These are phyloP conservation scores for Wakefieldia striispora DNA, from an alignment of 768 basidiomycete genomes.

Conservation along the genomic window DNA sequence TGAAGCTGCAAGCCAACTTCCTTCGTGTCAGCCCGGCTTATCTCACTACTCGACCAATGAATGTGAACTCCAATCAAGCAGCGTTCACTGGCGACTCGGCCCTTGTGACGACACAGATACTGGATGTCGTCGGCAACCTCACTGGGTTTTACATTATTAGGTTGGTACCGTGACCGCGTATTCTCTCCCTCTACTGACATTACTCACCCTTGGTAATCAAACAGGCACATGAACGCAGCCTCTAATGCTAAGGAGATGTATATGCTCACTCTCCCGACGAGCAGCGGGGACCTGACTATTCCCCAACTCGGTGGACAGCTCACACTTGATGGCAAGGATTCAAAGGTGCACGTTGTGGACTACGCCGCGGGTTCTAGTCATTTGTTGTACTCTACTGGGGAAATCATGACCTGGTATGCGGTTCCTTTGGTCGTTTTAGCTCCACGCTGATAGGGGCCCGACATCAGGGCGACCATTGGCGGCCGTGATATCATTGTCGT, in stretches of 20 bases:
- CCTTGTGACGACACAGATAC: slow-evolving; percentile 47
- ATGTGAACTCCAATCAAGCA: slow-evolving; percentile 39
- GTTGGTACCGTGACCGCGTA: not conserved
- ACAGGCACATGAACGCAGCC: slow-evolving; percentile 13
- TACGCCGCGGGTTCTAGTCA: slow-evolving; percentile 44
- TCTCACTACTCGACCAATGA: slow-evolving; percentile 45
- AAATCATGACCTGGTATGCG: slow-evolving; percentile 47
- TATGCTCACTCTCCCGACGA: slow-evolving; percentile 43
- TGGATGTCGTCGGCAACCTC: slow-evolving; percentile 46
- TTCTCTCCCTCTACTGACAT: not conserved
- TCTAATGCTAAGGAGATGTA: slow-evolving; percentile 26
- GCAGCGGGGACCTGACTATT: slow-evolving; percentile 40
- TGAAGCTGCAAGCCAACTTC: slow-evolving; percentile 52
- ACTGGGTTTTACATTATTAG: slow-evolving; percentile 45
- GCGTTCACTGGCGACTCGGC: slow-evolving; percentile 49
- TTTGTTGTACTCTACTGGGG: slow-evolving; percentile 47
- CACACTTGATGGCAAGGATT: slow-evolving; percentile 48
- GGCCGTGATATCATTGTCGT: slow-evolving; percentile 45
- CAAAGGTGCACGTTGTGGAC: slow-evolving; percentile 51
- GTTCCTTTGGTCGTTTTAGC: not conserved
- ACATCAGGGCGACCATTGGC: slow-evolving; percentile 46
- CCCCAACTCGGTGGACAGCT: slow-evolving; percentile 45
- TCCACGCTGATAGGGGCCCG: not conserved
- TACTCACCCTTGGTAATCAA: slow-evolving; percentile 5
- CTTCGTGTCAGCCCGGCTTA: slow-evolving; percentile 49